Evolutionary conservation across 2,329 filamentous ascomycete species (phyloP).

Genomic region (Cordyceps militaris): DNA sequence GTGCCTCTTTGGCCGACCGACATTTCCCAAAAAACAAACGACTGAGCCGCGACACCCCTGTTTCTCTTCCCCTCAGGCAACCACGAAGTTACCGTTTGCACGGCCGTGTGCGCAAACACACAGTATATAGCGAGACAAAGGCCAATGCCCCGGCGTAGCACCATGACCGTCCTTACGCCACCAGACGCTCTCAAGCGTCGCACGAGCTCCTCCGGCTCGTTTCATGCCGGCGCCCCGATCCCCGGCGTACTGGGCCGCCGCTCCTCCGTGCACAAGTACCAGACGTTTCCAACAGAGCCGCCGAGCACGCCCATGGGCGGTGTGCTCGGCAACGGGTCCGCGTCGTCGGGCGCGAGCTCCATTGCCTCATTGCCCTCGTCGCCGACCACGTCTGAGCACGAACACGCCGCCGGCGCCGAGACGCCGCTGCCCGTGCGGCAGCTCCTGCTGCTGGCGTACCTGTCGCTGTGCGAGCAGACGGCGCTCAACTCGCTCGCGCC

Average conservation of each 20-base stretch:
- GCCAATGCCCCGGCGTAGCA: slow-evolving; percentile 10
- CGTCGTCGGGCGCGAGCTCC: slow-evolving; percentile 14
- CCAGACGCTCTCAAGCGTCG: slow-evolving; percentile 7
- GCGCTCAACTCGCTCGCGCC: slow-evolving; percentile 94
- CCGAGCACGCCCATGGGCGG: slow-evolving; percentile 55
- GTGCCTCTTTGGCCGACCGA: not conserved
- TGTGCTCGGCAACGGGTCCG: slow-evolving; percentile 20
- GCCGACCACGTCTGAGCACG: slow-evolving; percentile 23
- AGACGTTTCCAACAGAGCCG: slow-evolving; percentile 72
- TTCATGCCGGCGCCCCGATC: slow-evolving; percentile 46
- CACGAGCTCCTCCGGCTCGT: slow-evolving; percentile 36
- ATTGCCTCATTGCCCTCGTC: slow-evolving; percentile 7
- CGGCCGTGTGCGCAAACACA: not conserved
- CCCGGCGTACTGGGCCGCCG: slow-evolving; percentile 31
- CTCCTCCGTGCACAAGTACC: slow-evolving; percentile 55
- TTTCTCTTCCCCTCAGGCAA: not conserved
- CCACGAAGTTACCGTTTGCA: not conserved
- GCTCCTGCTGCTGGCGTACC: slow-evolving; percentile 75
- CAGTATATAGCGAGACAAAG: not conserved
- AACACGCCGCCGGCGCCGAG: slow-evolving; percentile 20
- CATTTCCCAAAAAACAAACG: not conserved
- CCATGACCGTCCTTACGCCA: slow-evolving; percentile 8
- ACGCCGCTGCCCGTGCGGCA: slow-evolving; percentile 78
- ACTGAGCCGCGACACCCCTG: not conserved
- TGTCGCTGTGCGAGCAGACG: slow-evolving; percentile 90